Evolutionary conservation across 108 stramenopile species (phyloP), one percentile per base, ranked within the genome.

Genomic region (Nitzschia sp.): DNA sequence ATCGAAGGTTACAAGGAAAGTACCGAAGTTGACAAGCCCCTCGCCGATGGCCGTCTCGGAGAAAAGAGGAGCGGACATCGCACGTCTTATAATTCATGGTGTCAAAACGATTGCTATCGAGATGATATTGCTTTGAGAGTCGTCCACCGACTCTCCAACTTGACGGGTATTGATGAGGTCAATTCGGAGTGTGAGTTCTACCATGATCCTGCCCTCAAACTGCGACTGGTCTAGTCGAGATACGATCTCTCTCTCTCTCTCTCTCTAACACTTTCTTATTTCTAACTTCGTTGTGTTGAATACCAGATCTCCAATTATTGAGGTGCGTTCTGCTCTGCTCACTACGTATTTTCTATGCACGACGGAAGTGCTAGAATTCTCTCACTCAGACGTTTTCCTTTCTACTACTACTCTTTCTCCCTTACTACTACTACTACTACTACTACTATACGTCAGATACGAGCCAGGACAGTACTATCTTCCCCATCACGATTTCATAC

Each of bases 381-480:
- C n/a, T n/a, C n/a, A n/a, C n/a, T n/a, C n/a, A n/a, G n/a, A n/a
- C n/a, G n/a, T n/a, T n/a, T n/a, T n/a, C n/a, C n/a, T n/a, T n/a
- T n/a, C n/a, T n/a, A n/a, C n/a, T n/a, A n/a, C n/a, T n/a, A n/a
- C n/a, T n/a, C n/a, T n/a, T n/a, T n/a, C n/a, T n/a, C n/a, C n/a
- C n/a, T n/a, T n/a, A n/a, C n/a, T n/a, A n/a, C n/a, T n/a, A n/a
- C n/a, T n/a, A n/a, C n/a, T n/a, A n/a, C n/a, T n/a, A n/a, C n/a
- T n/a, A n/a, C 76, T 89, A 30, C 94, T 93, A 63, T 52, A 93
- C 2, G 60, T 96, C 54, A 50, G 72, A 29, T 95, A 92, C 65
- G 66, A 78, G 25, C 33, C 34, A 33, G 75, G 71, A 4, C 88
- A 92, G 66, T 73, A 56, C 48, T 92, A 97, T 63, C 68, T 33